These are phyloP conservation scores for Penicillium lagena DNA, from an alignment of 495 filamentous ascomycete species.

Conservation along the genomic window DNA sequence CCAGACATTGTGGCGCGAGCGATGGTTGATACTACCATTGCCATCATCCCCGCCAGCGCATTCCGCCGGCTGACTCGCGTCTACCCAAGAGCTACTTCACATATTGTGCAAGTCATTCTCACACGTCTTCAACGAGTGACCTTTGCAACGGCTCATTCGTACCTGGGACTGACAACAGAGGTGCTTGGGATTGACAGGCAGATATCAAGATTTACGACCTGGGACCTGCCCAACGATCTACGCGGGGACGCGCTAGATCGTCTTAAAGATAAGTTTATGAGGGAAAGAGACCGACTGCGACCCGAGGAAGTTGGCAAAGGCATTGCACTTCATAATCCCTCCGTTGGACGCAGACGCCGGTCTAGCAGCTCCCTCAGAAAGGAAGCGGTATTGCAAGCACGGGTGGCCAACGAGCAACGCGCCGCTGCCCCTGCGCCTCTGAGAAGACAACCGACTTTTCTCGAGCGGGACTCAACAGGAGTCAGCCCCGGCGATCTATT, in stretches of 20 bases:
- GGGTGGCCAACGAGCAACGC: slow-evolving; percentile 26
- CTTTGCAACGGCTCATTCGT: slow-evolving; percentile 86
- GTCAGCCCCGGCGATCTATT: slow-evolving; percentile 75
- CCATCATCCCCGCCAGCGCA: slow-evolving; percentile 93
- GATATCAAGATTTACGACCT: slow-evolving; percentile 86
- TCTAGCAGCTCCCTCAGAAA: slow-evolving; percentile 73
- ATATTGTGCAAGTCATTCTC: slow-evolving; percentile 95
- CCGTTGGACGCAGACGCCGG: slow-evolving; percentile 55
- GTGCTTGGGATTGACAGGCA: slow-evolving; percentile 85
- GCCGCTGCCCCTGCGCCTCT: slow-evolving; percentile 10
- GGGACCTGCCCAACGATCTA: slow-evolving; percentile 87
- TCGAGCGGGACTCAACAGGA: slow-evolving; percentile 22
- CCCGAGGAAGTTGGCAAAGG: slow-evolving; percentile 85
- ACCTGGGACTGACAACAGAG: slow-evolving; percentile 84
- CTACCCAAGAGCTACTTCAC: slow-evolving; percentile 91
- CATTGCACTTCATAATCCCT: slow-evolving; percentile 89
- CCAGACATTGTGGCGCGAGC: slow-evolving; percentile 95
- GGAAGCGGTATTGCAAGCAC: slow-evolving; percentile 70
- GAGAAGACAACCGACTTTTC: slow-evolving; percentile 6
- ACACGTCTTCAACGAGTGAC: slow-evolving; percentile 93
- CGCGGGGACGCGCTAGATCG: slow-evolving; percentile 77
- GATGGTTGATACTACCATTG: slow-evolving; percentile 96
- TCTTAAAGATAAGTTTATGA: slow-evolving; percentile 87
- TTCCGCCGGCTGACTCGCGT: slow-evolving; percentile 91
- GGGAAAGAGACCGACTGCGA: slow-evolving; percentile 77